Percentiles rank a stretch among this genome's conserved stretches.
Evolutionary conservation across 306 rosid species (phyloP).

Genomic region (Cicer judaicum): DNA sequence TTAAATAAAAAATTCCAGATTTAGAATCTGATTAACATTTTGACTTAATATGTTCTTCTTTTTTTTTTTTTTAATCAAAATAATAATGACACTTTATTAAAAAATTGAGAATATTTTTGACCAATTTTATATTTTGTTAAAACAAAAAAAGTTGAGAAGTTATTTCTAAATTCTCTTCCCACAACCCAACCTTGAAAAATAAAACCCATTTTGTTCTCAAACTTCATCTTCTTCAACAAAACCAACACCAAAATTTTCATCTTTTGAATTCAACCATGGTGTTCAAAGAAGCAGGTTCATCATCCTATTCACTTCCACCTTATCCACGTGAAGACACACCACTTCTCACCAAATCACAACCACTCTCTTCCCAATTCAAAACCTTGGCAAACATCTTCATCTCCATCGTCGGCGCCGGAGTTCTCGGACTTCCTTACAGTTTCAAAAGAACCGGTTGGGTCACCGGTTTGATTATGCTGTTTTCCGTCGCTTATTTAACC

Average conservation of each 20-base stretch:
- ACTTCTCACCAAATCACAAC: conserved; percentile 50
- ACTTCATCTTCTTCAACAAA: too few species aligned
- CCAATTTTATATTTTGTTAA: too few species aligned
- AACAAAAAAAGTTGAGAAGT: not conserved
- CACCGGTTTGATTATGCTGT: conserved; percentile 60
- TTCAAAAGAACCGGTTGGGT: conserved; percentile 73
- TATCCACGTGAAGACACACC: conserved; percentile 64
- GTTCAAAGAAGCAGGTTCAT: conserved; percentile 56
- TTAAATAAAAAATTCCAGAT: too few species aligned
- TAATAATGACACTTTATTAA: too few species aligned
- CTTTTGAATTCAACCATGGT: conserved; percentile 44
- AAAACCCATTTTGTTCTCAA: not conserved
- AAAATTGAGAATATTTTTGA: too few species aligned
- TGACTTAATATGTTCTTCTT: too few species aligned
- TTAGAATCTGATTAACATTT: too few species aligned
- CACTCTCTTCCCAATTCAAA: conserved; percentile 59
- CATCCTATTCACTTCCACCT: conserved; percentile 52
- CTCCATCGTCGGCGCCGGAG: conserved; percentile 75
- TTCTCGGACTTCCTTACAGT: conserved; percentile 72
- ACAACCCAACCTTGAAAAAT: not conserved
- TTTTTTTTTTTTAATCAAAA: too few species aligned
- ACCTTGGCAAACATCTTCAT: conserved; percentile 78
- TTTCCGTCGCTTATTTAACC: conserved; percentile 61
- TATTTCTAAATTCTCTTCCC: not conserved
- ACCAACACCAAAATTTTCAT: too few species aligned